Evolutionary conservation across 495 filamentous ascomycete species (phyloP), one percentile per base, ranked within the genome.

Genomic region (Annulohypoxylon maeteangense): DNA sequence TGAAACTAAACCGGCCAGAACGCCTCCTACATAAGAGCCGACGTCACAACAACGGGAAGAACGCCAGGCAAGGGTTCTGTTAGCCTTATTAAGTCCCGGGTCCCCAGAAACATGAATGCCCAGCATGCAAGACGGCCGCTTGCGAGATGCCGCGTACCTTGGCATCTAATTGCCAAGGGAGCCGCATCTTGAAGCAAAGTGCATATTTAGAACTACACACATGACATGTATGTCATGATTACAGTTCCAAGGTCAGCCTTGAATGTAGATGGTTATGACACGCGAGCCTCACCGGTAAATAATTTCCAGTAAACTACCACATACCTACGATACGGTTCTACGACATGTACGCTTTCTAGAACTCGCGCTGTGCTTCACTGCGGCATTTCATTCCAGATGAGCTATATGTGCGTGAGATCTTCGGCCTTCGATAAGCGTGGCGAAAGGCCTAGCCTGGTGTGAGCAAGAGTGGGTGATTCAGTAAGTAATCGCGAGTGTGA

Each of bases 111-210:
- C 64, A 56, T 29, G 25, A 63, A 67, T 68, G 70, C 70, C 70
- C 70, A 73, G 70, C 70, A 65, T 73, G 70, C 70, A 73, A 44
- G 53, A 65, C 61, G 56, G 65, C 32, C 31, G 31, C 18, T 73
- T 45, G 61, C 65, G 47, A 68, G 70, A 73, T 73, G 62, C 51
- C 65, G 59, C 48, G 61, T 32, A 51, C 50, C 70, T 73, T 73
- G 70, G 70, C 70, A 68, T 57, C 32, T 23, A 45, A 31, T 44
- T 16, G 32, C 61, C 45, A 62, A 65, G 36, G 7, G 70, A 73
- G 70, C 70, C 70, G 61, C 70, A 73, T 65, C 58, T 50, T 29
- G 40, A 48, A 57, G 23, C 18, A 31, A 66, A 44, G 4, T 38
- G 22, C 58, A 47, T 55, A 29, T 40, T 34, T 34, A n/a, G 56